Conservation (phyloP, 257 asterid species). For the Ocimum tenuiflorum region DNA sequence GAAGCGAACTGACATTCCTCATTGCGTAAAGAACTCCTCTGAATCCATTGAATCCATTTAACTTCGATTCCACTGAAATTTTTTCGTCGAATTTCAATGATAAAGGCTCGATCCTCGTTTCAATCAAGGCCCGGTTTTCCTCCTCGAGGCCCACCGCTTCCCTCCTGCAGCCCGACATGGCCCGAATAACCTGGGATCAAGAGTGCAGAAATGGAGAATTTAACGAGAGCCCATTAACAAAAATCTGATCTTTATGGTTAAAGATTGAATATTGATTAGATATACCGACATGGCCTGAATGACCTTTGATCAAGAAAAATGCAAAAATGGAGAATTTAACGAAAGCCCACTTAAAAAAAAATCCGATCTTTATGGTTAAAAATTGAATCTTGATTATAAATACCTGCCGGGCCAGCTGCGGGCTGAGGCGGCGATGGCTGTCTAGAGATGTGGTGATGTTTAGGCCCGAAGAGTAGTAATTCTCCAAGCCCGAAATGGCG, state of each 20-base stretch:
- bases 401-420: constrained; percentile 75
- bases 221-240: too few species aligned
- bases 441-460: constrained; percentile 53
- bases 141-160: constrained; percentile 70
- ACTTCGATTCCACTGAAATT: constrained; percentile 57
- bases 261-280: too few species aligned
- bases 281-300: too few species aligned
- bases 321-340: background rate
- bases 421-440: constrained; percentile 41
- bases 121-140: constrained; percentile 67
- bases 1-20: too few species aligned
- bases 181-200: too few species aligned
- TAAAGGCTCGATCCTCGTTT: constrained; percentile 63
- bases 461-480: constrained; percentile 51
- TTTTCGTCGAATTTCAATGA: constrained; percentile 50
- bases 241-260: too few species aligned
- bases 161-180: constrained; percentile 62
- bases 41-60: constrained; percentile 79
- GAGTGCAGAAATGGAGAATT: too few species aligned
- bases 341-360: background rate
- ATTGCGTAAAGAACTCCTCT: too few species aligned
- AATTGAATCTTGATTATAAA: background rate
- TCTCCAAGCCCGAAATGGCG: constrained; percentile 61
- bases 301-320: constrained; percentile 33
- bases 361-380: background rate